These are phyloP conservation scores for Tardiomyces blankii DNA, from an alignment of 1,139 yeast species.

Conservation along the genomic window DNA sequence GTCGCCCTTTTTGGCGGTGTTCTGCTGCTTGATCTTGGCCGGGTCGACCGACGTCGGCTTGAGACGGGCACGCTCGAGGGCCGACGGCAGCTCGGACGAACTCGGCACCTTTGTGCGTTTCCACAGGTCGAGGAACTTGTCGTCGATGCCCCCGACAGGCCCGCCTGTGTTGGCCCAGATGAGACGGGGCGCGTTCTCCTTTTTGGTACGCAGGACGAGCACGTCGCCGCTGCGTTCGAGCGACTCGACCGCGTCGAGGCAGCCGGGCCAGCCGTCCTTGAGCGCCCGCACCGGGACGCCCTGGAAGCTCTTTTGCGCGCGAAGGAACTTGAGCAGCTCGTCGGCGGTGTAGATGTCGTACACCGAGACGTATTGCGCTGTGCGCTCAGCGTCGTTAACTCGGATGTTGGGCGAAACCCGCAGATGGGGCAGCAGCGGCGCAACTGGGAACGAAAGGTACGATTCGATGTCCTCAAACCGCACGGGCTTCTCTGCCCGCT, in stretches of 20 bases:
- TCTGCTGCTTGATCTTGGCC: constrained; percentile 60
- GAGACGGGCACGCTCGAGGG: constrained; percentile 70
- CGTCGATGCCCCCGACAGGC: constrained; percentile 61
- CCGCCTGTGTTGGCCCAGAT: constrained; percentile 87
- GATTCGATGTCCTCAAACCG: constrained; percentile 48
- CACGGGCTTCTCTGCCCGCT: constrained; percentile 58
- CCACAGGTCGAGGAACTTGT: constrained; percentile 83
- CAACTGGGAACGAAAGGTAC: constrained; percentile 36
- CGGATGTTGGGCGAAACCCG: constrained; percentile 64
- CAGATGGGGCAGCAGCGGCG: constrained; percentile 49
- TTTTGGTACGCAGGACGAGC: constrained; percentile 76
- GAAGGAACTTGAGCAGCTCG: constrained; percentile 61
- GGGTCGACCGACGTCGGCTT: constrained; percentile 98
- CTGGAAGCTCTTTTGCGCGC: constrained; percentile 76
- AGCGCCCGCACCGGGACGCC: constrained; percentile 84
- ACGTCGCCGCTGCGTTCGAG: constrained; percentile 69
- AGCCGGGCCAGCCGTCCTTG: constrained; percentile 96
- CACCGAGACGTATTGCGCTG: constrained; percentile 78
- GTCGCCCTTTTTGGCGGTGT: constrained; percentile 26
- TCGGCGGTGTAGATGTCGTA: constrained; percentile 78
- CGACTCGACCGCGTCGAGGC: constrained; percentile 63
- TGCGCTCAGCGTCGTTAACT: constrained; percentile 32
- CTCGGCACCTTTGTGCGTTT: constrained; percentile 66
- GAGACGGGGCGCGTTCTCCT: constrained; percentile 81
- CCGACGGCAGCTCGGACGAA: constrained; percentile 66